These are phyloP conservation scores for Jamesozyma jinghongensis DNA, from an alignment of 805 yeast species.

Conservation along the genomic window DNA sequence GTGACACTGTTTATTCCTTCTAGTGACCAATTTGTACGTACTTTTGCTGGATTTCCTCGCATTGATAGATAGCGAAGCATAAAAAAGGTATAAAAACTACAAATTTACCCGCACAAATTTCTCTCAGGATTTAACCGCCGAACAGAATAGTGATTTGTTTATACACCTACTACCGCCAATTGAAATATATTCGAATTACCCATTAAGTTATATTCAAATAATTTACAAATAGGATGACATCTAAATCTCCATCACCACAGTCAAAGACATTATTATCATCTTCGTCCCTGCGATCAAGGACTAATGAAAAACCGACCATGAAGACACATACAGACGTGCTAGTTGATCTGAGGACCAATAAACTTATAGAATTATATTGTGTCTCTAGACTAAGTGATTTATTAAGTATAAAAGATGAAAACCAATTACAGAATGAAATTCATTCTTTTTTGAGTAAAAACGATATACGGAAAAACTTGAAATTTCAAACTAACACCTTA, in stretches of 20 bases:
- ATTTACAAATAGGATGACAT: too few species aligned
- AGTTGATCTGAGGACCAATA: conserved; percentile 45
- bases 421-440: conserved; percentile 33
- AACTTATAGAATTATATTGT: conserved; percentile 53
- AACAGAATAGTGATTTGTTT: too few species aligned
- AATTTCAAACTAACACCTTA: conserved; percentile 29
- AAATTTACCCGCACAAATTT: too few species aligned
- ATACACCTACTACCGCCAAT: too few species aligned
- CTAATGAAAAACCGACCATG: background rate
- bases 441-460: conserved; percentile 42
- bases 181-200: too few species aligned
- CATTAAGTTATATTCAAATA: too few species aligned
- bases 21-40: too few species aligned
- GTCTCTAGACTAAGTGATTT: conserved; percentile 44
- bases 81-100: too few species aligned
- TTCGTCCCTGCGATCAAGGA: background rate
- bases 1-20: too few species aligned
- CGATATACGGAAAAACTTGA: conserved; percentile 41
- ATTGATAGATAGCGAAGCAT: too few species aligned
- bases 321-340: conserved; percentile 24
- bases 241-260: conserved; percentile 12
- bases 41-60: too few species aligned
- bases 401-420: conserved; percentile 33
- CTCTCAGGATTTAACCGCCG: too few species aligned
- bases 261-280: background rate